A percentile compares a stretch with the other conserved stretches of the same genome.
Evolutionary conservation across 23 red algal genomes (phyloP).

Genomic region (Agarophyton chilense): DNA sequence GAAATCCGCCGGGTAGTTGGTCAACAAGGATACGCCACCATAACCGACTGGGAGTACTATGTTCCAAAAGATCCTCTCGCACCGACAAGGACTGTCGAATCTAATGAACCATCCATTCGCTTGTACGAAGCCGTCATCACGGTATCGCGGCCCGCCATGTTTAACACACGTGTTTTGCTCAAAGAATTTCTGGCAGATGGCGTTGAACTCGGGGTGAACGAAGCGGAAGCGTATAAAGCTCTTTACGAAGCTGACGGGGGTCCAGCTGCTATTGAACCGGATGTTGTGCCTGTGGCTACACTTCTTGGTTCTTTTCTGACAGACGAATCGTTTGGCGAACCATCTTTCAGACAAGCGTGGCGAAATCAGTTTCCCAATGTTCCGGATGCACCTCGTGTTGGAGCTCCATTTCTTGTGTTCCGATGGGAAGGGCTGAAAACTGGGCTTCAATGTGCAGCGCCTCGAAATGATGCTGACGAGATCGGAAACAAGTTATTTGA

Average conservation of each 20-base stretch:
- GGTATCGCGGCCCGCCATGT: constrained; percentile 8
- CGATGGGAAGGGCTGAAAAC: constrained; percentile 82
- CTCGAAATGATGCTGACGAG: constrained; percentile 12
- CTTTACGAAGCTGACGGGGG: constrained; percentile 49
- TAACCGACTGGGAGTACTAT: constrained; percentile 87
- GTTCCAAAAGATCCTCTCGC: constrained; percentile 58
- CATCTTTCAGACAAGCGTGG: constrained; percentile 58
- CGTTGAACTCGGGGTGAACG: constrained; percentile 64
- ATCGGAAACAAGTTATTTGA: constrained; percentile 48
- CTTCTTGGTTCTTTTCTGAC: constrained; percentile 78
- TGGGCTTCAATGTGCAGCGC: constrained; percentile 29
- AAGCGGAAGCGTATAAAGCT: constrained; percentile 79
- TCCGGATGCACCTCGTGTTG: constrained; percentile 47
- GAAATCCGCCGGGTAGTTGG: constrained; percentile 75
- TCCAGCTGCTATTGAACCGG: constrained; percentile 16
- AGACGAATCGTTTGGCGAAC: constrained; percentile 55
- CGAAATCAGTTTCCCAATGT: constrained; percentile 59
- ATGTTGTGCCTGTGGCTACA: constrained; percentile 70
- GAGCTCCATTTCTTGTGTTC: constrained; percentile 86
- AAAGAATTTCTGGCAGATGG: constrained; percentile 82
- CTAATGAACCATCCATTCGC: constrained; percentile 56
- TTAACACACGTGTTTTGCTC: constrained; percentile 77
- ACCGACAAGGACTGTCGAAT: constrained; percentile 65
- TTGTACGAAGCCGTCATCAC: constrained; percentile 75
- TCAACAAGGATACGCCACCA: constrained; percentile 69